phyloP scores from a whole-genome alignment of 345 rosid species.

The Lepidium sativum region DNA sequence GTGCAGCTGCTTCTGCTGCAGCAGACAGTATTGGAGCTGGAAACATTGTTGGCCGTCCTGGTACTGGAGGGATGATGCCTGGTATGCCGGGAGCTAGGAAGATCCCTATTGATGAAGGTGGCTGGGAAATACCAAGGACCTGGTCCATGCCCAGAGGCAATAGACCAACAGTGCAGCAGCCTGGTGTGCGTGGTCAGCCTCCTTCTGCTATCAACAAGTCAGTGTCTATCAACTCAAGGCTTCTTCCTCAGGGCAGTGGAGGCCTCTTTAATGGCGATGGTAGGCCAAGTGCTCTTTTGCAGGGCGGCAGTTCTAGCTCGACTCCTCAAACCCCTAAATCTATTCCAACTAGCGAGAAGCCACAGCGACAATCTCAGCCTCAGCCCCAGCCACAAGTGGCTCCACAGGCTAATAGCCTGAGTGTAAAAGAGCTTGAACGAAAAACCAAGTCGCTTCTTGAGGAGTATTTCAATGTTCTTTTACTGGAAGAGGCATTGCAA shows the following conservation, averaged over 20 bases:
- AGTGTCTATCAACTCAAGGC: slow-evolving; percentile 43
- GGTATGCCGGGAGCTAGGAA: slow-evolving; percentile 85
- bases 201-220: slow-evolving; percentile 34
- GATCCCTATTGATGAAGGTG: slow-evolving; percentile 58
- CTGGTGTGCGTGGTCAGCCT: slow-evolving; percentile 40
- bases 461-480: slow-evolving; percentile 49
- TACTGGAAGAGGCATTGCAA: slow-evolving; percentile 53
- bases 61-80: slow-evolving; percentile 93
- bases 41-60: slow-evolving; percentile 53
- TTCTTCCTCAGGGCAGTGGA: slow-evolving; percentile 68
- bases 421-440: slow-evolving; percentile 32
- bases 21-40: slow-evolving; percentile 34
- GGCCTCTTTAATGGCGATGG: slow-evolving; percentile 41
- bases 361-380: not conserved
- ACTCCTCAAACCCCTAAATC: slow-evolving; percentile 23
- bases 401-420: slow-evolving; percentile 14
- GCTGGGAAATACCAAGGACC: slow-evolving; percentile 58
- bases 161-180: slow-evolving; percentile 32
- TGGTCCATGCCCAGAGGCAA: slow-evolving; percentile 69
- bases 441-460: slow-evolving; percentile 52
- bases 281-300: slow-evolving; percentile 63
- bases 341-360: slow-evolving; percentile 4
- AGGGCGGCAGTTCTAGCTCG: slow-evolving; percentile 39
- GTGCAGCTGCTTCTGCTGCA: slow-evolving; percentile 37
- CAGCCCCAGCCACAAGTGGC: slow-evolving; percentile 1